Base-by-base conservation (phyloP, 257 asterid genomes). In the Penstemon davidsonii region DNA sequence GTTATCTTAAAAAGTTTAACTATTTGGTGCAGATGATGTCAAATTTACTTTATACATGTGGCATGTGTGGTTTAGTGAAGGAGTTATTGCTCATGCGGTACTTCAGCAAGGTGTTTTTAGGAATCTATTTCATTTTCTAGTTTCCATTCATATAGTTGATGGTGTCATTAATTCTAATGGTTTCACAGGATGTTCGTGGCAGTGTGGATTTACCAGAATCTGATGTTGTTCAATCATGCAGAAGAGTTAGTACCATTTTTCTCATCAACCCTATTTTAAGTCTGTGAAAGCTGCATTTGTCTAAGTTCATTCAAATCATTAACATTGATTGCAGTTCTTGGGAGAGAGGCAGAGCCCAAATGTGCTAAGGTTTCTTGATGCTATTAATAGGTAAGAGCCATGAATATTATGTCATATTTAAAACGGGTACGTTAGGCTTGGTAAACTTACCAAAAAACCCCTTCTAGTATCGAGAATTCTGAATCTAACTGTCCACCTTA, bases 11-110 rank as follows among this genome's bases (percentile, higher is more conserved):
- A n/a, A 37, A 57, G 61, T 47, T 64, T 41, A 62, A 70, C 62
- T 67, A 62, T 73, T 75, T 68, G 77, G 85, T 68, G 78, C 90
- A 94, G 99, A 91, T 91, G 71, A 75, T 91, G 93, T 86, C 99
- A 68, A 94, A 91, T 79, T 78, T 94, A 67, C 95, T 94, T 18
- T 88, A 94, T 80, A 82, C 84, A 58, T 88, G 97, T 66, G 99
- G 99, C 60, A 88, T 84, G 95, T 88, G 99, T 73, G 77, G 90
- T 45, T 55, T 94, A 77, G 90, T 85, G 59, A 87, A 91, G 82
- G 97, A 94, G 79, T 77, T 91, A 62, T 72, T 94, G 83, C 91
- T 94, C 70, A 75, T 85, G 85, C 96, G 99, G 70, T 94, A 84
- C 83, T 94, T 94, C 80, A 91, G 99, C 88, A 94, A 91, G 96